Conservation (phyloP, 164 flowering plant genomes). For the Santalum album region DNA sequence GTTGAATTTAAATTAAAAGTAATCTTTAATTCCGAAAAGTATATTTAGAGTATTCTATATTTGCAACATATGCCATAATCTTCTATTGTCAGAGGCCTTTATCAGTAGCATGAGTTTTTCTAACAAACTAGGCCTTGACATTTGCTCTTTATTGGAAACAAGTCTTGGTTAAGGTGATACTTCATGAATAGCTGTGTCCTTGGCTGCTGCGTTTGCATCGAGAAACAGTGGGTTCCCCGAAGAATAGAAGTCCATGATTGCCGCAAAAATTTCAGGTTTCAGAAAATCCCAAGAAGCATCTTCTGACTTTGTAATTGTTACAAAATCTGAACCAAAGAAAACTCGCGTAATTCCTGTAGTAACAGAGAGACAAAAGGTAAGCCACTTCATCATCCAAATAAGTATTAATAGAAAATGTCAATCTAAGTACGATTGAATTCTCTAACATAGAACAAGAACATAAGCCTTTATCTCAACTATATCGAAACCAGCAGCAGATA, state of each 20-base stretch:
- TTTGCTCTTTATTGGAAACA: too few species aligned
- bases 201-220: conserved; percentile 56
- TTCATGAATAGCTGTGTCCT: conserved; percentile 86
- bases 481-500: too few species aligned
- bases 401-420: too few species aligned
- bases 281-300: conserved; percentile 79
- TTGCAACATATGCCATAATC: too few species aligned
- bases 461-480: too few species aligned
- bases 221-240: conserved; percentile 80
- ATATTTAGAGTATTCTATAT: too few species aligned
- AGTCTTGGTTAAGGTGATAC: conserved; percentile 20
- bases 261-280: conserved; percentile 93
- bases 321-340: conserved; percentile 89
- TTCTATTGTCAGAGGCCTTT: too few species aligned
- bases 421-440: neutral
- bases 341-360: conserved; percentile 68
- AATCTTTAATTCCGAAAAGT: too few species aligned
- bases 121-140: too few species aligned
- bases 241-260: conserved; percentile 89
- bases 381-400: neutral
- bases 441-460: too few species aligned
- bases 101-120: too few species aligned
- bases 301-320: conserved; percentile 84
- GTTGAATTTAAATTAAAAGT: too few species aligned
- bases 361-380: neutral